Evolutionary conservation across 225 moss, liverwort and hornwort species (phyloP).

Genomic region (Marchantia paleacea): DNA sequence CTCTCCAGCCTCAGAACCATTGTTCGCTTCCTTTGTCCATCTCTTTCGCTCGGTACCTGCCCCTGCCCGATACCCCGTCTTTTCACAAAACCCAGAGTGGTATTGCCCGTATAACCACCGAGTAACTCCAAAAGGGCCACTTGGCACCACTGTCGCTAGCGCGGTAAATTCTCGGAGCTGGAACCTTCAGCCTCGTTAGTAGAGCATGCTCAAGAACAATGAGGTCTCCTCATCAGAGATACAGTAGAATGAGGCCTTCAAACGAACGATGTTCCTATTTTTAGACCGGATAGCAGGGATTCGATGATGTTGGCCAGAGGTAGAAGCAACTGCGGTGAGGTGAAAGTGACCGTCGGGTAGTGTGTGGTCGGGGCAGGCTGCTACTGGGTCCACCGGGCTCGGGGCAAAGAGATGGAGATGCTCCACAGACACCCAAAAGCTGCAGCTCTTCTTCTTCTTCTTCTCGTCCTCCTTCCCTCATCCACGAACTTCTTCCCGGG

Average conservation of each 20-base stretch:
- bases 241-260: neutral
- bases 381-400: constrained; percentile 12
- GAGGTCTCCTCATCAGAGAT: too few relatives aligned
- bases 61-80: neutral
- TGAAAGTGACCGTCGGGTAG: neutral
- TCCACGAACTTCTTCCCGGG: neutral
- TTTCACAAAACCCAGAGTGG: neutral
- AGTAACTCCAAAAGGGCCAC: neutral
- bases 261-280: neutral
- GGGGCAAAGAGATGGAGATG: neutral
- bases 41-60: neutral
- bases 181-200: neutral
- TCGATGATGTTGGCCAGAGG: neutral
- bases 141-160: neutral
- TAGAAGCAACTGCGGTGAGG: neutral
- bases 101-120: neutral
- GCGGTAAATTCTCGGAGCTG: neutral
- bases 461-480: neutral
- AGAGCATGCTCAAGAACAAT: neutral
- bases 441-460: neutral
- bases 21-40: neutral
- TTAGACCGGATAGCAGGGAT: neutral
- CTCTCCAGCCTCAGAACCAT: constrained; percentile 5
- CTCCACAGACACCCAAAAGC: neutral
- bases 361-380: constrained; percentile 6